Evolutionary conservation across 1,139 yeast genomes (phyloP).

Genomic region (Kazachstania sp.): DNA sequence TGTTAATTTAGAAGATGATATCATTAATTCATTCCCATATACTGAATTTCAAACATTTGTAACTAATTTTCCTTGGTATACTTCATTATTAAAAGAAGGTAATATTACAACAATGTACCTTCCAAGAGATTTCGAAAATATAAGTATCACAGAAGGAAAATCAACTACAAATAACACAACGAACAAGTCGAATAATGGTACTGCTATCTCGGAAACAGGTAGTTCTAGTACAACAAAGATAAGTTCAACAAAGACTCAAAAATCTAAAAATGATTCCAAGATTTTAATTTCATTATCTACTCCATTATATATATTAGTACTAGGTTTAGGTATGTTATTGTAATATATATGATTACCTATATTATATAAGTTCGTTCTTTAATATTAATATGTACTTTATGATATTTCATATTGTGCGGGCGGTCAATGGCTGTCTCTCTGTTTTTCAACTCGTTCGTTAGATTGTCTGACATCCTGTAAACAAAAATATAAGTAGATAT

Average conservation of each 20-base stretch:
- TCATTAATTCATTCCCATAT: slow-evolving; percentile 36
- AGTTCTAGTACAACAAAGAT: not conserved
- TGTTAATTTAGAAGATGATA: slow-evolving; percentile 27
- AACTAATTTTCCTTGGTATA: slow-evolving; percentile 39
- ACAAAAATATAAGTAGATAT: too few relatives aligned
- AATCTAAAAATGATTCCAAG: not conserved
- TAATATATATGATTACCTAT: not conserved
- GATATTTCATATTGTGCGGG: too few relatives aligned
- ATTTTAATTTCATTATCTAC: not conserved
- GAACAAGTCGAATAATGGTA: slow-evolving; percentile 1
- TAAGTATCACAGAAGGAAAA: not conserved
- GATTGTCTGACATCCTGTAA: too few relatives aligned
- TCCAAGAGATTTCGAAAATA: slow-evolving; percentile 33
- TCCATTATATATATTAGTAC: not conserved
- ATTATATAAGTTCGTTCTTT: too few relatives aligned
- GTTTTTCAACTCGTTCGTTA: too few relatives aligned
- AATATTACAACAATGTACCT: slow-evolving; percentile 31
- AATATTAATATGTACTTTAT: too few relatives aligned
- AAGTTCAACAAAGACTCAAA: not conserved
- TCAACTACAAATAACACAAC: not conserved
- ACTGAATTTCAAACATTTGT: slow-evolving; percentile 36
- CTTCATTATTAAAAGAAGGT: slow-evolving; percentile 30
- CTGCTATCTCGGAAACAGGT: not conserved
- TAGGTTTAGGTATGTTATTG: not conserved
- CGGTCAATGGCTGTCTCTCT: too few relatives aligned